Evolutionary conservation across 192 early-diverging fungal genomes (phyloP), one percentile per base, ranked within the genome.

Genomic region (Backusella morwellensis): DNA sequence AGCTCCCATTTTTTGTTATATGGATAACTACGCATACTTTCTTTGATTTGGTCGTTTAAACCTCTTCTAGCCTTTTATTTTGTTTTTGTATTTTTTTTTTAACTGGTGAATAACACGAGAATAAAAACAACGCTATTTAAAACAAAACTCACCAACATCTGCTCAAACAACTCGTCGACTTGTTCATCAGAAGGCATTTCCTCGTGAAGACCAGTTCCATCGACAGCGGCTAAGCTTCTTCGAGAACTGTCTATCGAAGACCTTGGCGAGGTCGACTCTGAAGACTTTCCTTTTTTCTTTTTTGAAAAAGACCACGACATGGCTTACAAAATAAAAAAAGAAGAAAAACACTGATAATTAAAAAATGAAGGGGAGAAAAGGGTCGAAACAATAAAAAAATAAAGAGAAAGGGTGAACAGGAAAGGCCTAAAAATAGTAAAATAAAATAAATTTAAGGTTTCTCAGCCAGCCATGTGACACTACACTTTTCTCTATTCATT

Each of bases 131-230:
- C 0, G 42, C 12, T 44, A 50, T 50, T 6, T 6, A 50, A 50
- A 50, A 50, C 47, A 50, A 50, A 50, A 50, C 47, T 38, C 85
- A 87, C 88, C 84, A 90, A 78, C 81, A 90, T 83, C 63, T 88
- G 84, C 19, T 87, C 82, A 76, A 90, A 90, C 52, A 85, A 72
- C 50, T 81, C 77, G 36, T 90, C 82, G 42, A 90, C 80, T 40
- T 85, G 81, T 40, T 82, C 82, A 72, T 88, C 87, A 67, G 35
- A 23, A 42, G 70, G 70, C 40, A 23, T 36, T 29, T 72, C 70
- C 50, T 72, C 70, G 15, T 26, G 4, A 23, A 40, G 56, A 11
- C 56, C 56, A 26, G 26, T 15, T 15, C n/a, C 23, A 17, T 72
- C 70, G 8, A 4, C 23, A 17, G 44, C 26, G 4, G 12, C 3